Base-by-base conservation (phyloP, 257 asterid genomes). In the Penstemon eatonii region DNA sequence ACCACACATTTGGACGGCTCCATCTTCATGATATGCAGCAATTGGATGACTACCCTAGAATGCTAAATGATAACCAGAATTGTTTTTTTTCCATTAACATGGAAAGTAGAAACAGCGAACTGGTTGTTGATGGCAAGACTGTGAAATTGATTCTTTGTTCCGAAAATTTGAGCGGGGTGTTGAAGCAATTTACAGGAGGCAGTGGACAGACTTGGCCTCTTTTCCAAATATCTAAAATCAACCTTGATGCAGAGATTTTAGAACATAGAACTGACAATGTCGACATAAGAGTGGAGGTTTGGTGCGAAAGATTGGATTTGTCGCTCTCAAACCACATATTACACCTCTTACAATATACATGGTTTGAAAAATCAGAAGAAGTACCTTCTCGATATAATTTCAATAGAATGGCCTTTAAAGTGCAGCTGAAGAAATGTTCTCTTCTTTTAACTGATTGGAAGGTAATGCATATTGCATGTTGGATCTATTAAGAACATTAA, bases 381-480 rank as follows among this genome's bases (percentile, higher is more conserved):
- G 76, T 62, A 41, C 71, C 94, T 73, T 72, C 89, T 49, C 81
- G 62, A 37, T 72, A 75, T 66, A 65, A 67, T 15, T 72, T 85
- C 78, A 77, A 76, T 64, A 76, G 72, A 75, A 71, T 88, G 81
- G 82, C 83, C 70, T 71, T 88, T 13, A 76, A 80, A 40, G 70
- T 83, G 74, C 91, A 80, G 38, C 83, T 87, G 33, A 81, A 87
- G 76, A 86, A 87, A 68, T 67, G 85, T 53, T 88, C 96, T 68
- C 80, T 93, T 73, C 90, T 85, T 65, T 74, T 88, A 69, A 87
- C 85, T 54, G 94, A 90, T 83, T 86, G 89, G 80, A 88, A 89
- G 98, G 98, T 93, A 77, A 69, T 65, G 41, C 7, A 39, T 46
- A 25, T 40, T 51, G 11, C 69, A 40, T 44, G 53, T 65, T 65